Evolutionary conservation across 2,329 filamentous ascomycete genomes (phyloP), one percentile per base, ranked within the genome.

Genomic region (Colletotrichum brevisporum): DNA sequence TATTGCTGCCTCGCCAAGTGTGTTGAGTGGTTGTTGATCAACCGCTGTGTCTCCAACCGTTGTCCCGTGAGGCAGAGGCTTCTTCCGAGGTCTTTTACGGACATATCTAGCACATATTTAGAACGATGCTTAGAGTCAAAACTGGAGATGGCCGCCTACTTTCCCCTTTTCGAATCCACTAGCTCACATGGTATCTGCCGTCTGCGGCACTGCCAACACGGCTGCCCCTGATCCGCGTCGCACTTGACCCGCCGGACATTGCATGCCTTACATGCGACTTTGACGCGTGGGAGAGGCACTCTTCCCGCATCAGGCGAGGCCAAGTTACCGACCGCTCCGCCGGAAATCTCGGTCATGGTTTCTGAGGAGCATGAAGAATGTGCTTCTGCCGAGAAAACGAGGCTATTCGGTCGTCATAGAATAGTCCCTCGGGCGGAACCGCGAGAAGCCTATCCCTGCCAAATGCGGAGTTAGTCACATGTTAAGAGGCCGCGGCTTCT

Each of bases 251-350:
- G 52, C 27, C 65, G 48, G 5, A 53, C 61, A 2, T 63, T 63
- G 10, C 60, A 68, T 8, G 60, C 52, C 15, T 68, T 68, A 43
- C 60, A 68, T n/a, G 65, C 65, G 9, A 68, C 47, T n/a, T 39
- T 76, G 75, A 73, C 77, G 18, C 65, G 13, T 6, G 65, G 21
- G 3, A 39, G 16, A 21, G 62, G 47, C 18, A 10, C 16, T 4
- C 54, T 41, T 16, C 8, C 36, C 6, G 24, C 2, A 3, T 26
- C 13, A 9, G 74, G 21, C n/a, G 36, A 53, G 4, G 27, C 27
- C 27, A 31, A 31, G 27, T 47, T 47, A 13, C 62, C 21, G 47
- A 18, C 39, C 36, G 26, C 21, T 5, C 5, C 26, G 6, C 5
- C n/a, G 3, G 2, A 4, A 6, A 3, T 5, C 18, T 45, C 39